Evolutionary conservation across 140 eudicot genomes (phyloP), one percentile per base, ranked within the genome.

Genomic region (Senecio squalidus): DNA sequence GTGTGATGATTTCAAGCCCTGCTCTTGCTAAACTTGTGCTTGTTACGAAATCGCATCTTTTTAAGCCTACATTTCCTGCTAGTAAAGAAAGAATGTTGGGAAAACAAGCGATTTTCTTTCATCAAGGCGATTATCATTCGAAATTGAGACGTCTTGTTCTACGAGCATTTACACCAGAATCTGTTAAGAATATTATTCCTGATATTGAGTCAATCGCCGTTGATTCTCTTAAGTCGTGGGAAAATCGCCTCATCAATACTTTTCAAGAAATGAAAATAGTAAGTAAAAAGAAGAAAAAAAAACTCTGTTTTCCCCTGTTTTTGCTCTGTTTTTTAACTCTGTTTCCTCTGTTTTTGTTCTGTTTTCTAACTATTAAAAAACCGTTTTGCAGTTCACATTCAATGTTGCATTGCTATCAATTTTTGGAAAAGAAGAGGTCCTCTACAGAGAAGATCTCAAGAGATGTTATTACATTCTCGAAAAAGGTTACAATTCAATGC

Each of bases 11-110:
- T 24, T 81, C 98, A 1, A 83, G 96, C 68, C 95, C 98, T 1
- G 98, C 81, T 4, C 89, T 89, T 8, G 96, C 96, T 4, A 86
- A 81, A 26, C 81, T 83, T 40, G 95, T 91, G 24, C 85, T 91
- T 0, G 85, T 82, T 0, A 83, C 94, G 2, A 83, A 76, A 39
- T 76, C 98, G 2, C 68, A 87, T 51, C 80, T 91, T 20, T 91
- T 91, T 25, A 91, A 91, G 77, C 98, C 98, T 55, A 86, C 98
- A 72, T 91, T 83, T 72, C 98, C 98, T 0, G 98, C 96, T 13
- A 91, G 98, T 64, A 91, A 91, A 66, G 94, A 83, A 72, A 83
- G 96, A 74, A 91, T 91, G 98, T 58, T 91, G 61, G 98, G 98
- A 1, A 91, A 84, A 77, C 92, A 91, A 72, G 98, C 96, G 0